Evolutionary conservation across 345 rosid genomes (phyloP).

Genomic region (Pugionium dolabratum): DNA sequence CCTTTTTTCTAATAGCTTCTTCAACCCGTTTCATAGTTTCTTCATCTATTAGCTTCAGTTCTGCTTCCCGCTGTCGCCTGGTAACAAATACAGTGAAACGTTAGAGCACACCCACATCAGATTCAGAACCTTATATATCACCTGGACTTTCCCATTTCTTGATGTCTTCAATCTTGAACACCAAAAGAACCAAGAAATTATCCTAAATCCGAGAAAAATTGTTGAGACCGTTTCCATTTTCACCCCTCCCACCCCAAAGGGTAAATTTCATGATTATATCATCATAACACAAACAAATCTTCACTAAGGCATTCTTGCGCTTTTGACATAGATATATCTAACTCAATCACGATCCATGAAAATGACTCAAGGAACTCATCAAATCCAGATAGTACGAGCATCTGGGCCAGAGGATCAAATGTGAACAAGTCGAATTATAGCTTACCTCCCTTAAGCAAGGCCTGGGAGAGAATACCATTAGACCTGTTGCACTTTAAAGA

Average conservation of each 20-base stretch:
- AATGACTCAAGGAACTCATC: slow-evolving; percentile 71
- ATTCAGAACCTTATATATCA: slow-evolving; percentile 27
- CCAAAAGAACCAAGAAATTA: slow-evolving; percentile 24
- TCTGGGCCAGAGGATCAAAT: slow-evolving; percentile 69
- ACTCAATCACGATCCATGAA: slow-evolving; percentile 82
- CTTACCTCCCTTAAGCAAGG: slow-evolving; percentile 84
- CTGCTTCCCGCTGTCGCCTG: slow-evolving; percentile 96
- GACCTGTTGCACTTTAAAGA: slow-evolving; percentile 66
- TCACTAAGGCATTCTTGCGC: slow-evolving; percentile 55
- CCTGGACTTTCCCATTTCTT: slow-evolving; percentile 39
- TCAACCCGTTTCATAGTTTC: slow-evolving; percentile 87
- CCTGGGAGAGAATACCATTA: slow-evolving; percentile 77
- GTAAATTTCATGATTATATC: slow-evolving; percentile 22
- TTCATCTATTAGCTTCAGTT: slow-evolving; percentile 83
- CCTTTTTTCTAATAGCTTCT: slow-evolving; percentile 70
- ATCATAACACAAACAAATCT: slow-evolving; percentile 61
- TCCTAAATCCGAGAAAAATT: slow-evolving; percentile 14
- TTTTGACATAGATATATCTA: slow-evolving; percentile 78
- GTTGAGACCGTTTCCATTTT: slow-evolving; percentile 16
- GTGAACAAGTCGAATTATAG: slow-evolving; percentile 67
- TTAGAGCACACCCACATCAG: slow-evolving; percentile 35
- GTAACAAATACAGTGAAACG: slow-evolving; percentile 43
- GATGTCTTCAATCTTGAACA: slow-evolving; percentile 47
- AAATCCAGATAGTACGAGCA: slow-evolving; percentile 63
- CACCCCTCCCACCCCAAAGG: slow-evolving; percentile 20